A percentile compares a stretch with the other conserved stretches of the same genome.
Conservation (phyloP, 148 eudicot genomes). For the Rhododendron griersonianum region DNA sequence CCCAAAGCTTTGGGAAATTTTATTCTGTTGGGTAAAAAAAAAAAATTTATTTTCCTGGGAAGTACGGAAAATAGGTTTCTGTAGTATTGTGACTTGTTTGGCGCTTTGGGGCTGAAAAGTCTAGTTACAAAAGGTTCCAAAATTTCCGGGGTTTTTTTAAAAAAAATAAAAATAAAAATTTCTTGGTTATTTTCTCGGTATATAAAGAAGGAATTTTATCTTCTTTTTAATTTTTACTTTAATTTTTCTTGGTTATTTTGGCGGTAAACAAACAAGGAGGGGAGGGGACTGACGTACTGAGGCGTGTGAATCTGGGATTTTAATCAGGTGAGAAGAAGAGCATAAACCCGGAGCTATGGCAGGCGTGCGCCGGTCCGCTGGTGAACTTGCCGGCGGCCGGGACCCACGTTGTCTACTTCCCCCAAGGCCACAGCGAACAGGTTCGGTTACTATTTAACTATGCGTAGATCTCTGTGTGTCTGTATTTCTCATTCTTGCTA, state of each 20-base stretch:
- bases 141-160: neutral
- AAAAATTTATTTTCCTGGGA: neutral
- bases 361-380: conserved; percentile 96
- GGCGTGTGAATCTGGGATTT: neutral
- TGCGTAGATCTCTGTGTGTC: neutral
- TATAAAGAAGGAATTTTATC: neutral
- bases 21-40: neutral
- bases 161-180: neutral
- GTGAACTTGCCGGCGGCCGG: conserved; percentile 90
- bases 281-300: conserved; percentile 3
- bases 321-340: conserved; percentile 68
- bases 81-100: neutral
- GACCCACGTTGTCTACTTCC: conserved; percentile 95
- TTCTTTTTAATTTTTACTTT: neutral
- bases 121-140: neutral
- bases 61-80: neutral
- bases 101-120: neutral
- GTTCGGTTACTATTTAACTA: conserved; percentile 20
- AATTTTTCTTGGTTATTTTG: neutral
- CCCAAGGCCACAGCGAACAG: conserved; percentile 99
- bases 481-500: conserved; percentile 2
- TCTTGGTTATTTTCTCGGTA: neutral
- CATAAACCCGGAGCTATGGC: conserved; percentile 88
- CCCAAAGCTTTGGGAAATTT: neutral
- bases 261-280: neutral